A percentile compares a stretch with the other conserved stretches of the same genome.
These are phyloP conservation scores for Neofusicoccum ribis DNA, from an alignment of 2,329 filamentous ascomycete species.

Conservation along the genomic window DNA sequence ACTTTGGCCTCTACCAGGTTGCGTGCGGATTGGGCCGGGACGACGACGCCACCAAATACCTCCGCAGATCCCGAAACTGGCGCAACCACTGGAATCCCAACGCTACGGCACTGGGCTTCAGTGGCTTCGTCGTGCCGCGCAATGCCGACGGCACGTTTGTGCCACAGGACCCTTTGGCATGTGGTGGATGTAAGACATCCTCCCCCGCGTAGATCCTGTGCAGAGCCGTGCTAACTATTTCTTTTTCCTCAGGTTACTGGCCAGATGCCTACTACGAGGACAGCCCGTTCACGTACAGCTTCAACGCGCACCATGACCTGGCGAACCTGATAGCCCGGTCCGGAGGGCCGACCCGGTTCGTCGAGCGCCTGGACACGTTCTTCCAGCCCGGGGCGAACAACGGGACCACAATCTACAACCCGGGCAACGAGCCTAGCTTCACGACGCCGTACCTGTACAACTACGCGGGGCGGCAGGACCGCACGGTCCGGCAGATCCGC, in stretches of 20 bases:
- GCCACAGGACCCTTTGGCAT: constrained; percentile 52
- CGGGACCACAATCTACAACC: constrained; percentile 55
- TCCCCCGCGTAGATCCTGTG: too few species aligned
- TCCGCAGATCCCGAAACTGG: constrained; percentile 67
- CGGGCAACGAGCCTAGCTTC: constrained; percentile 68
- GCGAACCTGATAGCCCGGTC: constrained; percentile 53
- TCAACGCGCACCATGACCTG: constrained; percentile 69
- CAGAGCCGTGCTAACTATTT: too few species aligned
- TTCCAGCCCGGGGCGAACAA: constrained; percentile 53
- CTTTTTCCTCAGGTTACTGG: constrained; percentile 56
- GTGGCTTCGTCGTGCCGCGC: constrained; percentile 67
- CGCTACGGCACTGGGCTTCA: constrained; percentile 59
- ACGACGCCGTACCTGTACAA: constrained; percentile 69
- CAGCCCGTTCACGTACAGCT: constrained; percentile 63
- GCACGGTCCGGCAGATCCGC: constrained; percentile 60
- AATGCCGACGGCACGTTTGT: constrained; percentile 51
- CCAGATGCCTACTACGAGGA: constrained; percentile 61
- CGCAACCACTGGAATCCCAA: constrained; percentile 69
- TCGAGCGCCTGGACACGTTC: constrained; percentile 60
- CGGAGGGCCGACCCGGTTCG: constrained; percentile 59
- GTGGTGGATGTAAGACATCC: constrained; percentile 50
- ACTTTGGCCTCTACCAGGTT: constrained; percentile 67
- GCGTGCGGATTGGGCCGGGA: constrained; percentile 48
- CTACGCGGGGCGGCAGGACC: constrained; percentile 63
- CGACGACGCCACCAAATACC: constrained; percentile 55